Base-by-base conservation (phyloP, 1,284 basidiomycete genomes). In the Sanghuangporus sanghuang region DNA sequence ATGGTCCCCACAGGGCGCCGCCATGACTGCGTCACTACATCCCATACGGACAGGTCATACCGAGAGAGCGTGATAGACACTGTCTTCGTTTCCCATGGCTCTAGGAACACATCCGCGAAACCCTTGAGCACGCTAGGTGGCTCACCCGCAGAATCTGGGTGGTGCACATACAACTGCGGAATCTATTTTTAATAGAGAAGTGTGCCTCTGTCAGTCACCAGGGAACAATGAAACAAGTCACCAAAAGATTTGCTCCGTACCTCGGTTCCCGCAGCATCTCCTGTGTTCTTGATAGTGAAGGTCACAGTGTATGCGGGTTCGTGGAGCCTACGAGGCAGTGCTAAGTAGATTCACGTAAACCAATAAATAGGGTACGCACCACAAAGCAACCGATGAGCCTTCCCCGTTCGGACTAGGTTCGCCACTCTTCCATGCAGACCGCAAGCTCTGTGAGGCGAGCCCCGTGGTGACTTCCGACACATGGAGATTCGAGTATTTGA, bases 401-500 rank as follows among this genome's bases (percentile, higher is more conserved):
- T 66, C 64, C 7, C 66, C 66, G 4, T 23, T 58, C 8, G 64
- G 57, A 49, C 57, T 63, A 23, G 66, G 64, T 14, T 59, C n/a
- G 35, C 66, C 58, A n/a, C 32, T 49, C 54, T 67, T 59, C 66
- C 66, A 67, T n/a, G 49, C 46, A n/a, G 18, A 36, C 11, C 61
- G 53, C n/a, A 64, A 53, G 32, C 40, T 57, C 18, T 40, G 14
- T 14, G 58, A 49, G 12, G 68, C 62, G 4, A 71, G 71, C 3
- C 68, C 69, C 42, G 64, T 68, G 42, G 71, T 65, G 27, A 67
- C 65, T n/a, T 89, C 89, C 58, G 70, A 77, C 16, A 79, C 72
- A 0, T 69, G 63, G 5, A 94, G 74, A 23, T 79, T 73, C 38
- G 78, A 82, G 71, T 91, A 92, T 42, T 81, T 75, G 74, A 96